These are phyloP conservation scores for Ceratobasidium sp. DNA, from an alignment of 1,284 basidiomycete genomes.

Conservation along the genomic window DNA sequence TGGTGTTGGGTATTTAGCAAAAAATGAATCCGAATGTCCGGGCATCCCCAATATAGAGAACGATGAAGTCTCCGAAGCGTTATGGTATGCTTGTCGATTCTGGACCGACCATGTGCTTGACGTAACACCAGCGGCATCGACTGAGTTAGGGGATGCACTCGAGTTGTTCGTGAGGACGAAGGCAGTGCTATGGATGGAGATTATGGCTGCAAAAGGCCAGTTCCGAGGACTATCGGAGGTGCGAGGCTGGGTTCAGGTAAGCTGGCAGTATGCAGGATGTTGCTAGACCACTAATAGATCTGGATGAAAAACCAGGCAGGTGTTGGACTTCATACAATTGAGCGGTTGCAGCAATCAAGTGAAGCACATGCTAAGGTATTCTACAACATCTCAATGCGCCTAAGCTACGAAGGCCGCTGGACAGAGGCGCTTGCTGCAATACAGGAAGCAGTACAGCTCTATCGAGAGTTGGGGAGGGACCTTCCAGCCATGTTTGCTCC, in stretches of 20 bases:
- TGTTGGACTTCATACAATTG: background rate
- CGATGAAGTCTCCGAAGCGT: background rate
- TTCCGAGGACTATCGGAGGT: background rate
- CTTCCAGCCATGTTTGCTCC: background rate
- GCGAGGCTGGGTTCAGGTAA: background rate
- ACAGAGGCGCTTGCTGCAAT: background rate
- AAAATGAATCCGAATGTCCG: background rate
- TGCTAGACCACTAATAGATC: background rate
- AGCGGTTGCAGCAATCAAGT: background rate
- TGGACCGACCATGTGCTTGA: conserved; percentile 15
- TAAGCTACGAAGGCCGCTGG: conserved; percentile 4
- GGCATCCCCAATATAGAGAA: conserved; percentile 1
- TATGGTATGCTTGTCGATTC: conserved; percentile 24
- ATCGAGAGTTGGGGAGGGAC: background rate
- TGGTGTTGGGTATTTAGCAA: background rate
- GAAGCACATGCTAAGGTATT: background rate
- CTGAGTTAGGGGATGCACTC: background rate
- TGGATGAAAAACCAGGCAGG: background rate
- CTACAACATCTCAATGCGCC: background rate
- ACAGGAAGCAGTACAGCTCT: conserved; percentile 6
- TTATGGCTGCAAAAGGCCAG: background rate
- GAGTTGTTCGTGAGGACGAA: background rate
- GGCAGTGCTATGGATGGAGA: conserved; percentile 14
- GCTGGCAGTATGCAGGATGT: background rate
- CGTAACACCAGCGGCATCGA: background rate